Evolutionary conservation across 164 flowering plant genomes (phyloP).

Genomic region (Protea cynaroides): DNA sequence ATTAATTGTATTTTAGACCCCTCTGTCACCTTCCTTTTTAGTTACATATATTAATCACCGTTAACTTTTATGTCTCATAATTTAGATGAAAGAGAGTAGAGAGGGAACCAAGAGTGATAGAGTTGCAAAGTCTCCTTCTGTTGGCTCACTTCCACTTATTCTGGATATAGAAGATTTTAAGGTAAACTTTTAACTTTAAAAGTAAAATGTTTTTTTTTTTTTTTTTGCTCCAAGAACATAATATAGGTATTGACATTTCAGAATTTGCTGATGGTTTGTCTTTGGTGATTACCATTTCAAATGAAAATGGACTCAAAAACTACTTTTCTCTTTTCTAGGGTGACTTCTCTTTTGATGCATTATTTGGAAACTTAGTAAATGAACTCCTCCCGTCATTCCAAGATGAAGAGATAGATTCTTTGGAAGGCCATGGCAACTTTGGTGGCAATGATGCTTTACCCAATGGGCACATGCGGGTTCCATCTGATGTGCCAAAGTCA

Average conservation of each 20-base stretch:
- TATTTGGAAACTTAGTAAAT: conserved; percentile 90
- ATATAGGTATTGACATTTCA: not conserved
- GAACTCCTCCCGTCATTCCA: conserved; percentile 74
- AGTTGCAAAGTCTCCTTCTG: conserved; percentile 37
- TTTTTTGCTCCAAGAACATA: not conserved
- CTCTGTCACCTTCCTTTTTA: not conserved
- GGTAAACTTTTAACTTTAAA: conserved; percentile 33
- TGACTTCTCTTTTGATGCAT: conserved; percentile 93
- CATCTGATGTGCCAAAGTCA: conserved; percentile 46
- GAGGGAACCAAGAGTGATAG: conserved; percentile 35
- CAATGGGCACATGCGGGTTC: conserved; percentile 57
- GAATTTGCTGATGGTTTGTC: not conserved
- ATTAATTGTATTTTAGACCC: too few relatives aligned
- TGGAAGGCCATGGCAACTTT: conserved; percentile 51
- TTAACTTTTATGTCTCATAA: not conserved
- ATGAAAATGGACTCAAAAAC: not conserved
- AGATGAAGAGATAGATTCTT: conserved; percentile 67
- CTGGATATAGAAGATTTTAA: conserved; percentile 88
- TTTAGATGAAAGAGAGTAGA: conserved; percentile 67
- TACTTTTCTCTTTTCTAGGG: conserved; percentile 46
- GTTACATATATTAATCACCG: not conserved
- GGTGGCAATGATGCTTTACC: conserved; percentile 44
- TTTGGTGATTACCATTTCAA: not conserved
- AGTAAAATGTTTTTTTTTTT: not conserved
- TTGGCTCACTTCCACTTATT: conserved; percentile 62